Evolutionary conservation across 371 early-diverging fungal genomes (phyloP), one percentile per base, ranked within the genome.

Genomic region (Mucor lusitanicus): DNA sequence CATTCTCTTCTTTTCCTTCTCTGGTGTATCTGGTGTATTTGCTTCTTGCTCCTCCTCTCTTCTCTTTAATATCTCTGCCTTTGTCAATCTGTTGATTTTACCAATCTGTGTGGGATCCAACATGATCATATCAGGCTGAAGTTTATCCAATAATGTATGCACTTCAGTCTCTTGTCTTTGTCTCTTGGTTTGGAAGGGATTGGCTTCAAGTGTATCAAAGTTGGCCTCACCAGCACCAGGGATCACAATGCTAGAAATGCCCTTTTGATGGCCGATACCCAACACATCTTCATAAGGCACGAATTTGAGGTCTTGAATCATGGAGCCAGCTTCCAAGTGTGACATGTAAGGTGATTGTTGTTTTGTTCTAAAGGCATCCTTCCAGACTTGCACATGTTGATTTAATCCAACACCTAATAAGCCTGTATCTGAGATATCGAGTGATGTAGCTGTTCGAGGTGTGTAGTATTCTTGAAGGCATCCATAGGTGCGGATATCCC

Each of bases 221-320:
- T 96, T 96, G 72, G 99, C 95, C 78, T 99, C 98, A 68, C 99
- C 99, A 39, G 97, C 78, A 77, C 97, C 98, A 17, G 99, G 99
- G 27, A 99, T 85, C 27, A 98, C 86, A 32, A 99, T 75, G 67
- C 89, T 92, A 19, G 89, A 83, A 19, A 99, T 77, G 15, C 99
- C 99, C 27, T 85, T 76, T 28, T 77, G 70, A 79, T 96, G 95
- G n/a, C 97, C 98, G 61, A 93, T 72, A 11, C 95, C 96, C 15
- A 99, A 88, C 12, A 98, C 93, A 89, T 99, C 99, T 77, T 99
- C 99, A 87, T 88, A 98, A 15, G 99, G 99, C 56, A 92, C 94
- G 80, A 99, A 99, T 35, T 74, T 63, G 7, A 97, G 55, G 61
- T 86, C 84, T 17, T 76, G 65, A 9, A 97, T 78, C 2, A 78